Evolutionary conservation across 345 rosid genomes (phyloP).

Genomic region (Salix koriyanagi): DNA sequence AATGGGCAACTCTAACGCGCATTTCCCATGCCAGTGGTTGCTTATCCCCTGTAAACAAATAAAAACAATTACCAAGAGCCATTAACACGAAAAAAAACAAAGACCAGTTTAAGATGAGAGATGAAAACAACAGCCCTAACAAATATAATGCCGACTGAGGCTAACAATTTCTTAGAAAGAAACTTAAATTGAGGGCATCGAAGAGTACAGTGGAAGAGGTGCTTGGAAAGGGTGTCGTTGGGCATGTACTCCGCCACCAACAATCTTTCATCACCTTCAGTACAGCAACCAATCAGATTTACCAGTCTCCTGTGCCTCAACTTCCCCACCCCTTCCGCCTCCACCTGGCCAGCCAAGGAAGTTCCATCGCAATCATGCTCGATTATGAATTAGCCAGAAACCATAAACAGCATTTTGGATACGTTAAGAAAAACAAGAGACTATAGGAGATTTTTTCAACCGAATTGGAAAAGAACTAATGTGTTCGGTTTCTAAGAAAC

Average conservation of each 20-base stretch:
- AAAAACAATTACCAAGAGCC: background rate
- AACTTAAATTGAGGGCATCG: background rate
- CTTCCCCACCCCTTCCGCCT: constrained; percentile 7
- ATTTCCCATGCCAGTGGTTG: constrained; percentile 10
- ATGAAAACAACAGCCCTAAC: background rate
- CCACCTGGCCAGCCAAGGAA: background rate
- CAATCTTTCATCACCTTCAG: constrained; percentile 10
- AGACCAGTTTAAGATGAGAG: background rate
- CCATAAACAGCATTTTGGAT: too few species aligned
- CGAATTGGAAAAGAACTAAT: too few species aligned
- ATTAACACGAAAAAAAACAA: background rate
- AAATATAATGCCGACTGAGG: too few species aligned
- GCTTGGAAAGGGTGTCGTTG: constrained; percentile 7
- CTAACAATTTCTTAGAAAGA: background rate
- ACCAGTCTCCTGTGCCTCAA: constrained; percentile 1
- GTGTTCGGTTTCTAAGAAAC: too few species aligned
- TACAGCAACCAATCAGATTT: constrained; percentile 8
- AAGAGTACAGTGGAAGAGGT: constrained; percentile 6
- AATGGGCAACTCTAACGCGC: constrained; percentile 1
- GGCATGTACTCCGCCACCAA: constrained; percentile 11
- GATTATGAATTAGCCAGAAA: too few species aligned
- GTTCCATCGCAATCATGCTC: background rate
- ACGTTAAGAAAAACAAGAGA: too few species aligned
- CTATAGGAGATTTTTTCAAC: too few species aligned
- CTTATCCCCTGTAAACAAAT: background rate